Percentiles rank a stretch among this genome's conserved stretches.
phyloP scores from a whole-genome alignment of 2,329 filamentous ascomycete species.

The Davidsoniella eucalypti region DNA sequence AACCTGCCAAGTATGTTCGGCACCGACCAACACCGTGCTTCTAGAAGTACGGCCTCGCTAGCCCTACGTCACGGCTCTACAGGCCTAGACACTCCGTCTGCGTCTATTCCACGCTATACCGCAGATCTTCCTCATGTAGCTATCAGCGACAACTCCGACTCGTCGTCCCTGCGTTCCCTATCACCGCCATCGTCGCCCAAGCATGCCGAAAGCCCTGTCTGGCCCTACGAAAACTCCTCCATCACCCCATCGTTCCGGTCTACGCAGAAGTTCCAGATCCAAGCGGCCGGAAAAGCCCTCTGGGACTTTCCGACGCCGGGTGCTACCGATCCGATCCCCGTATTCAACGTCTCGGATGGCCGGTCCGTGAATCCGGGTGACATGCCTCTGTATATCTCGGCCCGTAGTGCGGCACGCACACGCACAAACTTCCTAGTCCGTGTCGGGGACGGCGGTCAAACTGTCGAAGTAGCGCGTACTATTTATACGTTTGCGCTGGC shows the following conservation, averaged over 20 bases:
- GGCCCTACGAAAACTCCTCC: constrained; percentile 16
- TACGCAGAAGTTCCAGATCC: constrained; percentile 31
- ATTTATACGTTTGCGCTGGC: constrained; percentile 41
- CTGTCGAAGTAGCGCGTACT: constrained; percentile 29
- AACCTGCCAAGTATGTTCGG: no score
- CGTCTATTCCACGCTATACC: no score
- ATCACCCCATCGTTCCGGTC: constrained; percentile 22
- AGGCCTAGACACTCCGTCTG: no score
- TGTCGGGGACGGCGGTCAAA: constrained; percentile 22
- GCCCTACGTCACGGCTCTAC: no score
- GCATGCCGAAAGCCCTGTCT: constrained; percentile 4
- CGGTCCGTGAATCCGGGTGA: constrained; percentile 19
- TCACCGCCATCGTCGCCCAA: background rate
- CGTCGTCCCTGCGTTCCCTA: constrained; percentile 2
- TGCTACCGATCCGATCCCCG: constrained; percentile 24
- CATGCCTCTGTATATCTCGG: constrained; percentile 32
- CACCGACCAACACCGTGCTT: no score
- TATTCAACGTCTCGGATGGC: constrained; percentile 25
- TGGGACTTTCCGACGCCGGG: constrained; percentile 26
- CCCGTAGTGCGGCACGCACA: constrained; percentile 29
- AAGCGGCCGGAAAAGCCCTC: constrained; percentile 27
- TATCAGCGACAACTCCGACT: no score
- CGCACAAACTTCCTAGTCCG: constrained; percentile 31
- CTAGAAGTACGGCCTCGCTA: no score
- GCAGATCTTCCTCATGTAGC: background rate